phyloP scores from a whole-genome alignment of 768 basidiomycete species.

The Amanita pseudoporphyria region DNA sequence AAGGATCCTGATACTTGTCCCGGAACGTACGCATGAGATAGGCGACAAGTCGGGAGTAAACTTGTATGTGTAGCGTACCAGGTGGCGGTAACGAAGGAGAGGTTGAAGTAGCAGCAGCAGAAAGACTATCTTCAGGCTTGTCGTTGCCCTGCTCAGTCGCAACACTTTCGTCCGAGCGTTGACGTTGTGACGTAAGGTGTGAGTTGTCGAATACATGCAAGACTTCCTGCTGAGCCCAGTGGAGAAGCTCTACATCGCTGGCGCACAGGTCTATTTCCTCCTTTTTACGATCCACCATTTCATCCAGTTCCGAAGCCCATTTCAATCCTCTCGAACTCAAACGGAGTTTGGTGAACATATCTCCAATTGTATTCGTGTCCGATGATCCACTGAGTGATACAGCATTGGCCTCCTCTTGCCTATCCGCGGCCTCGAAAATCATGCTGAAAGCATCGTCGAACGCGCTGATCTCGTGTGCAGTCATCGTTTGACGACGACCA shows the following conservation, averaged over 20 bases:
- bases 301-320: conserved; percentile 41
- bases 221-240: conserved; percentile 63
- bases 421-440: conserved; percentile 44
- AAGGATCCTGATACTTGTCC: conserved; percentile 68
- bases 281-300: conserved; percentile 56
- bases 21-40: conserved; percentile 72
- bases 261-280: conserved; percentile 64
- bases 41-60: conserved; percentile 70
- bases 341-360: conserved; percentile 48
- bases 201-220: conserved; percentile 42
- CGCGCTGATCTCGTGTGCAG: conserved; percentile 52
- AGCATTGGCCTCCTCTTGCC: background rate
- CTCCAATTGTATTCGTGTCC: conserved; percentile 23
- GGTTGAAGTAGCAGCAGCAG: conserved; percentile 6
- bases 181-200: conserved; percentile 24
- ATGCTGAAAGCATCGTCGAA: conserved; percentile 70
- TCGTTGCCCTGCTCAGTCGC: conserved; percentile 22
- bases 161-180: conserved; percentile 36
- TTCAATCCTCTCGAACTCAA: conserved; percentile 38
- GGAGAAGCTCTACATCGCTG: conserved; percentile 60
- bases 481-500: conserved; percentile 42
- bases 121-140: conserved; percentile 15
- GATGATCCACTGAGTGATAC: background rate
- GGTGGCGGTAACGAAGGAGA: background rate
- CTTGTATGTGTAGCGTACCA: conserved; percentile 40